These are phyloP conservation scores for Fusarium robinianum DNA, from an alignment of 2,329 filamentous ascomycete species.

Conservation along the genomic window DNA sequence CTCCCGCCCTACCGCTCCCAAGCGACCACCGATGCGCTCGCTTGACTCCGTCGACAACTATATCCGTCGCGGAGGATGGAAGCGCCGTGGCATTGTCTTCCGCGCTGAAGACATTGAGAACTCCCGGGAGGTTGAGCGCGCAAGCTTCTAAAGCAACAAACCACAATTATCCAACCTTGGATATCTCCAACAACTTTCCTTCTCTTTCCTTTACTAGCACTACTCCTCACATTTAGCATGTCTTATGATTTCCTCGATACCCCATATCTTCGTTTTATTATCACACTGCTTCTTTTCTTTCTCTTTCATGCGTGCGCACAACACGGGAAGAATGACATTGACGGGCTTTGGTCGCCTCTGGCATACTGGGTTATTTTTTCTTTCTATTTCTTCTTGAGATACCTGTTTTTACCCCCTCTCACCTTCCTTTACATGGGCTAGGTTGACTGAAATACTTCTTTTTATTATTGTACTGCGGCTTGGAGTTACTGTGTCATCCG, in stretches of 20 bases:
- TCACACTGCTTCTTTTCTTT: constrained; percentile 21
- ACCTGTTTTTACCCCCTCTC: constrained; percentile 6
- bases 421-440: constrained; percentile 13
- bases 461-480: constrained; percentile 11
- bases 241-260: constrained; percentile 35
- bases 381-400: constrained; percentile 11
- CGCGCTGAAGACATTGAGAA: constrained; percentile 42
- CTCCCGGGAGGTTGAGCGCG: constrained; percentile 25
- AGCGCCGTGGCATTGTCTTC: constrained; percentile 49
- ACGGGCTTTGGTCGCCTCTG: too few species aligned
- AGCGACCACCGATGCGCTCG: constrained; percentile 45
- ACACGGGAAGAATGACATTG: constrained; percentile 13
- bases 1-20: constrained; percentile 35
- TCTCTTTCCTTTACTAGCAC: not conserved
- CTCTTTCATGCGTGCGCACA: constrained; percentile 9
- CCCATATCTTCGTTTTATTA: constrained; percentile 21
- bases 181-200: constrained; percentile 6
- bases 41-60: constrained; percentile 48
- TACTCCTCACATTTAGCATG: too few species aligned
- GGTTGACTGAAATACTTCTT: constrained; percentile 8
- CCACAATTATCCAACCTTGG: not conserved
- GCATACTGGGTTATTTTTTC: constrained; percentile 2
- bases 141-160: constrained; percentile 30
- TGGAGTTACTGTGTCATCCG: constrained; percentile 20
- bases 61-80: constrained; percentile 50